phyloP scores from a whole-genome alignment of 2,329 filamentous ascomycete species.

The Byssoonygena ceratinophila region DNA sequence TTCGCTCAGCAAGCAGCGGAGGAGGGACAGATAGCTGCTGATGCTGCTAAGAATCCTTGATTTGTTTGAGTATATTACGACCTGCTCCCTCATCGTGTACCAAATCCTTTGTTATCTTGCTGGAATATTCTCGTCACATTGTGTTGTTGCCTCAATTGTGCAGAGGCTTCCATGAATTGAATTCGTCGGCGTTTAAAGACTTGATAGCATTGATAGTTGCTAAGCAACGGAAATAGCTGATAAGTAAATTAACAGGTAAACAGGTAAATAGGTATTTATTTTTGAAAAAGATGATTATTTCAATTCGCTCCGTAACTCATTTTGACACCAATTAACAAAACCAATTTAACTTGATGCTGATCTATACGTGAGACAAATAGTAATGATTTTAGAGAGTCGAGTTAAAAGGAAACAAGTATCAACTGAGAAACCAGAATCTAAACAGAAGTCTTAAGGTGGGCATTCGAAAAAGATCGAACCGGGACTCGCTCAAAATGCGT shows the following conservation, averaged over 20 bases:
- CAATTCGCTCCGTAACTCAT: too few relatives aligned
- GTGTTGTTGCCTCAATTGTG: background rate
- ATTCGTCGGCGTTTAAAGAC: background rate
- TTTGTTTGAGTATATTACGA: background rate
- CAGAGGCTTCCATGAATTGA: background rate
- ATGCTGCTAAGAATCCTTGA: conserved; percentile 21
- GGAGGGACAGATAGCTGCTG: conserved; percentile 23
- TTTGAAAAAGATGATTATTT: too few relatives aligned
- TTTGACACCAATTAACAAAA: too few relatives aligned
- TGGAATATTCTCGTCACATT: background rate
- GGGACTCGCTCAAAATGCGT: background rate
- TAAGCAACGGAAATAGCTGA: background rate
- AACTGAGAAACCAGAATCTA: background rate
- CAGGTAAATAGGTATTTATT: too few relatives aligned
- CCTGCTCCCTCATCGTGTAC: conserved; percentile 2
- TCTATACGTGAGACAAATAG: too few relatives aligned
- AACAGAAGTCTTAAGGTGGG: too few relatives aligned
- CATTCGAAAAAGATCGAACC: background rate
- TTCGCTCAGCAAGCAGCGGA: conserved; percentile 25
- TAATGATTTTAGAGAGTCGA: too few relatives aligned
- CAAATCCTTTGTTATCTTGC: conserved; percentile 2
- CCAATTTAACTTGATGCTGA: too few relatives aligned
- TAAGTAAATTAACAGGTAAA: too few relatives aligned
- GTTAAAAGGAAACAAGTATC: too few relatives aligned
- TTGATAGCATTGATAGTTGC: background rate